Base-by-base conservation (phyloP, 1,284 basidiomycete genomes). In the Papiliotrema fonsecae region DNA sequence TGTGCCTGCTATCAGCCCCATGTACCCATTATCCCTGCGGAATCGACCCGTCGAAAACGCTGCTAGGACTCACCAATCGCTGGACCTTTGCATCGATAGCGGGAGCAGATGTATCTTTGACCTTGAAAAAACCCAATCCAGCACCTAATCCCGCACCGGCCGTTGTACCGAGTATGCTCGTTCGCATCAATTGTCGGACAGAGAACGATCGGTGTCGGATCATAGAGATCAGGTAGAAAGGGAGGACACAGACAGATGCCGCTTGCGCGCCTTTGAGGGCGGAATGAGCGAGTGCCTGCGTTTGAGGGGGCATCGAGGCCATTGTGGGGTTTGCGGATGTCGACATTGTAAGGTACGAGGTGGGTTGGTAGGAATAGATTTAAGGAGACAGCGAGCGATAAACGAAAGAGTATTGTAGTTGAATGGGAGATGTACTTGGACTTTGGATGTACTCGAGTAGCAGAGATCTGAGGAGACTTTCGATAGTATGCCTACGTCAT, bases 261-360 rank as follows among this genome's bases (percentile, higher is more conserved):
- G 62, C 54, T 58, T 74, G 67, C 28, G 70, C 68, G 30, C 56
- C 54, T 42, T 62, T 61, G 31, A 72, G 55, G 2, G 62, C 32
- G 3, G 58, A 50, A 47, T 72, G 67, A 16, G 60, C 50, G 26
- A 61, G 47, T 19, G 69, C 51, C 54, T 70, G 65, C 18, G 52
- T 63, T 18, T 28, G 30, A 2, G 64, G 57, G 11, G 59, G 38
- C 46, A 53, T 40, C n/a, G 45, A 32, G n/a, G 54, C 48, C 38
- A 62, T 56, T 16, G 57, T 42, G 9, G 63, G 57, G 44, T 62
- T 55, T 13, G 65, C 43, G 10, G 61, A 61, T n/a, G 68, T 62
- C 2, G 65, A 47, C 65, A 67, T 67, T 32, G 30, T 38, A 18
- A 25, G 14, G 18, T 9, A 30, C 25, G 11, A 7, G 25, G 26